Conservation (phyloP, 345 rosid genomes). For the Citrus cavaleriei region DNA sequence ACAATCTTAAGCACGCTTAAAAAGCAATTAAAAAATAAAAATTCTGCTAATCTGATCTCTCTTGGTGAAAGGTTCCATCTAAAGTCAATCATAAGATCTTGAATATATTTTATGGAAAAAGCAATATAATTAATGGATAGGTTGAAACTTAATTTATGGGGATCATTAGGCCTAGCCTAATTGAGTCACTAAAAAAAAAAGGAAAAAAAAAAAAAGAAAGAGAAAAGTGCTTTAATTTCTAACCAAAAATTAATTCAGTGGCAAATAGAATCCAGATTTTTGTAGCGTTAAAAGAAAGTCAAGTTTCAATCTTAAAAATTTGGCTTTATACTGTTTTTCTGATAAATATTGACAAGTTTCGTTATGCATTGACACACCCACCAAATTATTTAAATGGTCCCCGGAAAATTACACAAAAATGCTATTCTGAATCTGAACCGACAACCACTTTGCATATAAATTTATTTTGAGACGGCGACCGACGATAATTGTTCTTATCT, state of each 20-base stretch:
- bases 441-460: background rate
- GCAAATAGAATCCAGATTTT: background rate
- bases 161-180: background rate
- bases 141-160: background rate
- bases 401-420: background rate
- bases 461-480: background rate
- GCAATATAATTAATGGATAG: background rate
- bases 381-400: background rate
- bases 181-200: background rate
- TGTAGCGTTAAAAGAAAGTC: background rate
- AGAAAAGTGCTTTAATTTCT: background rate
- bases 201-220: background rate
- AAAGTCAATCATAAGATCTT: background rate
- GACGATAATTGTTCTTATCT: background rate
- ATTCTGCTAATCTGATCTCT: background rate
- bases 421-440: background rate
- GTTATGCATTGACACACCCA: background rate
- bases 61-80: constrained; percentile 2
- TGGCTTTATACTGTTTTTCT: constrained; percentile 5
- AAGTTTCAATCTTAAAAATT: background rate
- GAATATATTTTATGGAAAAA: background rate
- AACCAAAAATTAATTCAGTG: background rate
- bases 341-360: background rate
- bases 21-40: background rate
- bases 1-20: background rate